Base-by-base conservation (phyloP, 2,329 filamentous ascomycete species). In the Exophiala xenobiotica region DNA sequence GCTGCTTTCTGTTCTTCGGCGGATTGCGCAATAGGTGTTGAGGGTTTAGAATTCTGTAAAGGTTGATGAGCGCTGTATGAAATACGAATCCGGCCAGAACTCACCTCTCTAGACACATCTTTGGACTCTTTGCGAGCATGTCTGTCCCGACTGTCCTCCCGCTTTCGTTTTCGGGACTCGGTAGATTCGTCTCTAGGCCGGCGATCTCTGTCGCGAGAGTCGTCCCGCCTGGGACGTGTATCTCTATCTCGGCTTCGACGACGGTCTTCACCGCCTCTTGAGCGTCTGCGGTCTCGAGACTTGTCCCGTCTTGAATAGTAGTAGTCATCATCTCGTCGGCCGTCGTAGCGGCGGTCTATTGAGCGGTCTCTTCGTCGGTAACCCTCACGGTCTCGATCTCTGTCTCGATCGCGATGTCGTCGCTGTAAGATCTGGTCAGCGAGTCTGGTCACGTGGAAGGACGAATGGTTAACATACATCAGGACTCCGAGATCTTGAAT, bases 1-100 rank as follows among this genome's bases (percentile, higher is more conserved):
- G 92, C 88, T 43, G 86, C 87, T 68, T 91, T 89, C 65, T 87
- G 90, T 43, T 90, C 84, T 55, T 82, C 81, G 63, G 90, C 87
- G 23, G 81, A 77, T 14, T 71, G 70, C 38, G 74, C 70, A 46
- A 76, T 66, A 49, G 77, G 55, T 6, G 71, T 70, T 33, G 77
- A 68, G 38, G 76, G 69, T 64, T 83, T 85, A 46, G 77, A 74
- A 56, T 71, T 64, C 81, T 87, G 73, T 46, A 47, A 11, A 49
- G 18, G 23, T 38, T 39, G 42, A 50, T 65, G 37, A 63, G 59
- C 41, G 24, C 62, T 54, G 61, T 61, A 38, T 61, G 41, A 29
- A 19, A 37, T 41, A 37, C 42, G 16, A 22, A 6, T 43, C 41
- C 4, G 14, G 23, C 16, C 16, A 20, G 24, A n/a, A 74, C 82